Conservation (phyloP, 2,329 filamentous ascomycete genomes). For the Cladophialophora bantiana region DNA sequence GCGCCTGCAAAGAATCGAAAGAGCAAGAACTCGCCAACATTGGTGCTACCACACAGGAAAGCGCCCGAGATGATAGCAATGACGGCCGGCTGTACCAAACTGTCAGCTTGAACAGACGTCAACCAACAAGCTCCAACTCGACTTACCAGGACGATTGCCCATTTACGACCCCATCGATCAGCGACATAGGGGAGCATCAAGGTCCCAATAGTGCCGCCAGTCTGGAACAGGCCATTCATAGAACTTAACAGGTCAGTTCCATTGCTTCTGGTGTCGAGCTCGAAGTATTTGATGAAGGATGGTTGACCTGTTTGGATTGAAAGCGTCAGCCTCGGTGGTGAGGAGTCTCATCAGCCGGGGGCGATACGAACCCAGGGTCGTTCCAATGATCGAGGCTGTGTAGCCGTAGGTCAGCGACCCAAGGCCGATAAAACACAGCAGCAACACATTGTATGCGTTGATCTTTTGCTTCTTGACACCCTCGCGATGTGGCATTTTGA, state of each 20-base stretch:
- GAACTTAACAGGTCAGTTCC: slow-evolving; percentile 34
- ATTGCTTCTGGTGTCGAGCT: slow-evolving; percentile 32
- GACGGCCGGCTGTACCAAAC: slow-evolving; percentile 21
- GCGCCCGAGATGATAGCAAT: slow-evolving; percentile 33
- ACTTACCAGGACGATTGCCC: slow-evolving; percentile 33
- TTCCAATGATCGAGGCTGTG: slow-evolving; percentile 37
- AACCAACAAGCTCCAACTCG: background rate
- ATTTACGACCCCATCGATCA: slow-evolving; percentile 37
- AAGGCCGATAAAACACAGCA: slow-evolving; percentile 32
- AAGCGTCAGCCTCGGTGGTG: background rate
- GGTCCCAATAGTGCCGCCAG: slow-evolving; percentile 30
- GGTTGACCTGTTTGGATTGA: slow-evolving; percentile 45
- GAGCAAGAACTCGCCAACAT: slow-evolving; percentile 36
- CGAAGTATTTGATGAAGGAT: slow-evolving; percentile 50
- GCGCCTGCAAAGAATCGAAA: slow-evolving; percentile 38
- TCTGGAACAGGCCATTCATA: slow-evolving; percentile 36
- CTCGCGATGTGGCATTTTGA: background rate
- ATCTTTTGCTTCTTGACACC: slow-evolving; percentile 27
- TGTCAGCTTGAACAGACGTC: slow-evolving; percentile 7
- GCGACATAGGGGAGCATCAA: slow-evolving; percentile 32
- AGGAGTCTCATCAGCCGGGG: background rate
- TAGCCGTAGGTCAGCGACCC: slow-evolving; percentile 38
- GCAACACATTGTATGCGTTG: slow-evolving; percentile 29
- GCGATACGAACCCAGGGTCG: slow-evolving; percentile 36
- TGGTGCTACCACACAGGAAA: slow-evolving; percentile 28